Evolutionary conservation across 2,329 filamentous ascomycete species (phyloP).

Genomic region (Xylaria sp.): DNA sequence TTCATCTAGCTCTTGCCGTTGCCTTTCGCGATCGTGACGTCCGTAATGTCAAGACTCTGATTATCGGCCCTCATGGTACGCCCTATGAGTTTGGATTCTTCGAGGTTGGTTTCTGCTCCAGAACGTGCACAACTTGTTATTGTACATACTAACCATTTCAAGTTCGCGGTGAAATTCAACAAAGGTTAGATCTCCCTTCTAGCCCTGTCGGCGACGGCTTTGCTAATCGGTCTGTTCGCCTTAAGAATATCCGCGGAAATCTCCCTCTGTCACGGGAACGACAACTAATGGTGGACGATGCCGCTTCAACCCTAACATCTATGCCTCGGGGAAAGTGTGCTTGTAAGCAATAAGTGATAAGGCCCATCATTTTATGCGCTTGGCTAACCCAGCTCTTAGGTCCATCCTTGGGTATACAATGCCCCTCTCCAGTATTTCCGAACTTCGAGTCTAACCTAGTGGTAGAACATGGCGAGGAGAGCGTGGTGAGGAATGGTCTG

Average conservation of each 20-base stretch:
- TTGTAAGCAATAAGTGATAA: conserved; percentile 60
- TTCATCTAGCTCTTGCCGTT: conserved; percentile 73
- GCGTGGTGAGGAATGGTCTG: conserved; percentile 91
- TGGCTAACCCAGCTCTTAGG: conserved; percentile 45
- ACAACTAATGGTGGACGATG: conserved; percentile 89
- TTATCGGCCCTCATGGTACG: conserved; percentile 90
- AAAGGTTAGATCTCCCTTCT: conserved; percentile 58
- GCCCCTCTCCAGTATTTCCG: conserved; percentile 4
- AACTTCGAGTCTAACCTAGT: conserved; percentile 14
- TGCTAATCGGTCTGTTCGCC: conserved; percentile 8
- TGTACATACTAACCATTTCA: conserved; percentile 32
- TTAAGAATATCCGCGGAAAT: conserved; percentile 78
- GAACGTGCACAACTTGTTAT: neutral
- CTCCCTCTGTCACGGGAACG: conserved; percentile 64
- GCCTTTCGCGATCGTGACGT: conserved; percentile 87
- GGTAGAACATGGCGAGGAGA: conserved; percentile 89
- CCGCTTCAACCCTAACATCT: conserved; percentile 97
- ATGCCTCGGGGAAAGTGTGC: conserved; percentile 88
- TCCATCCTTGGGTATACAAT: conserved; percentile 78
- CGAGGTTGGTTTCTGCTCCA: conserved; percentile 63
- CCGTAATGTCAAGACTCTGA: conserved; percentile 81
- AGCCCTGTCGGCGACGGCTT: conserved; percentile 5
- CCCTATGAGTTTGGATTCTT: conserved; percentile 98
- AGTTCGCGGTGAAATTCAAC: conserved; percentile 79
- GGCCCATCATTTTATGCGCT: conserved; percentile 10